Base-by-base conservation (phyloP, 2,329 filamentous ascomycete genomes). In the Zasmidium cellare region DNA sequence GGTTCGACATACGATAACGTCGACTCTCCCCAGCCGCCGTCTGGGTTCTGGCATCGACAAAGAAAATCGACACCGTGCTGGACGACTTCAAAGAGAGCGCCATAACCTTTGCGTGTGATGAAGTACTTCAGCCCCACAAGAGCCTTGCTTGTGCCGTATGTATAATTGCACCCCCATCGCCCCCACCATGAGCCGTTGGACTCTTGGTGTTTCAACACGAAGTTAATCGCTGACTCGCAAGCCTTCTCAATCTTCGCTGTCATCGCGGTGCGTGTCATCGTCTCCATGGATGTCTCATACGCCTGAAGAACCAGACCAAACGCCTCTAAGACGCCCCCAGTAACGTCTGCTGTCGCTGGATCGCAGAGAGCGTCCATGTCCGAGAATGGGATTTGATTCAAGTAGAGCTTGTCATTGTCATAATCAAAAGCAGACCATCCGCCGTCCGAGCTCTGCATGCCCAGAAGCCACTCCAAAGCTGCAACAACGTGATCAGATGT, bases 401-500 rank as follows among this genome's bases (percentile, higher is more conserved):
- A n/a, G 23, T 28, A 51, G 19, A 51, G 48, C 48, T 51, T 51
- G 48, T 51, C 48, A 24, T 51, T 51, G 23, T 51, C 48, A 3
- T 28, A 20, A 31, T 51, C 48, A 3, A 51, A 35, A 7, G 48
- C 48, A 1, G 48, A 20, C 48, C 48, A 35, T 23, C 48, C 48
- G 5, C 48, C 48, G 9, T 51, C 3, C 5, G 11, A 16, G 24
- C 48, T 28, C 28, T 51, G 22, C 48, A 51, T 51, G 12, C 48
- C 23, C 3, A 35, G 23, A 7, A 35, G 9, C 48, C 48, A 51
- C 16, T 51, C 14, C 6, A 31, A 20, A n/a, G 23, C 48, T 9
- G 25, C 48, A 14, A 35, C 12, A 5, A 51, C 48, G 9, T 25
- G 20, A 6, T 16, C 16, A 1, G 48, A 51, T 1, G 12, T 5